phyloP scores from a whole-genome alignment of 2,329 filamentous ascomycete species.

The Hymenoscyphus albidus region DNA sequence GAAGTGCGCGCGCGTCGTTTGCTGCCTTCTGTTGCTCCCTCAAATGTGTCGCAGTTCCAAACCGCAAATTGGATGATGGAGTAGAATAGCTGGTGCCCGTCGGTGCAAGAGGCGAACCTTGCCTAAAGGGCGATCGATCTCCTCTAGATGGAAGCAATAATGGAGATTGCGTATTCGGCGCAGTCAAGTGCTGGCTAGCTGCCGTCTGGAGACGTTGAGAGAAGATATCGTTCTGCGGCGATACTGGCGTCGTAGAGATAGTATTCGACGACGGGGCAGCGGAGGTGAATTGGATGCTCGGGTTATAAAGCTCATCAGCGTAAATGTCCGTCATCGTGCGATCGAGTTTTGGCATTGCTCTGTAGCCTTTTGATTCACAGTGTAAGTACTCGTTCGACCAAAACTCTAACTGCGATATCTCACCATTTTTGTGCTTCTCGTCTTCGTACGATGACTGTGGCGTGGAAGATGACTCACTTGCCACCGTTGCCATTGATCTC shows the following conservation, averaged over 20 bases:
- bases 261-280: conserved; percentile 49
- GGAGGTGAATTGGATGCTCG: conserved; percentile 57
- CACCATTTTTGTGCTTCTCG: conserved; percentile 54
- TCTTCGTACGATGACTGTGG: conserved; percentile 51
- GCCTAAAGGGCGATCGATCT: conserved; percentile 77
- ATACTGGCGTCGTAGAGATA: conserved; percentile 41
- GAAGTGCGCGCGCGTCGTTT: conserved; percentile 48
- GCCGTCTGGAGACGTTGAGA: conserved; percentile 74
- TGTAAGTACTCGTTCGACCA: conserved; percentile 68
- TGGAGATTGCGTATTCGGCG: conserved; percentile 48
- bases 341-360: conserved; percentile 71
- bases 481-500: conserved; percentile 46
- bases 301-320: conserved; percentile 79
- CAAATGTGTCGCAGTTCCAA: conserved; percentile 55
- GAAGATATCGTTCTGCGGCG: conserved; percentile 59
- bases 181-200: conserved; percentile 67
- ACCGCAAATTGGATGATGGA: conserved; percentile 36
- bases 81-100: conserved; percentile 36
- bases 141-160: conserved; percentile 51
- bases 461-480: conserved; percentile 58
- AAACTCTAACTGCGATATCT: conserved; percentile 37
- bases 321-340: conserved; percentile 84
- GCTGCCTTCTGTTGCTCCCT: conserved; percentile 59
- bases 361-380: conserved; percentile 43
- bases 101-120: conserved; percentile 61